These are phyloP conservation scores for Beauveria pseudobassiana DNA, from an alignment of 2,329 filamentous ascomycete genomes.

Conservation along the genomic window DNA sequence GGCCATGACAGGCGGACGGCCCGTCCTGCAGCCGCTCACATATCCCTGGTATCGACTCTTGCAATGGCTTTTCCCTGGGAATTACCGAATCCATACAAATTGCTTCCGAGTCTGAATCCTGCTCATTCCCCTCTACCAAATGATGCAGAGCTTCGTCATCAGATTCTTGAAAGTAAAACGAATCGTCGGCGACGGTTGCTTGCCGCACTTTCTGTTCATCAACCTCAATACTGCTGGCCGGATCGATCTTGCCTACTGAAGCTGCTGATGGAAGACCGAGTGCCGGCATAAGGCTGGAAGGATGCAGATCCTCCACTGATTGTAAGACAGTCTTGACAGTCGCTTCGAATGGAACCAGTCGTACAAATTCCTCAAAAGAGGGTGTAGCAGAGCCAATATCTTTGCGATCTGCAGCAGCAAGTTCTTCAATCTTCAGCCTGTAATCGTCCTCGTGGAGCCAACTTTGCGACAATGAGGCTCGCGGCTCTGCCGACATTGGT, in stretches of 20 bases:
- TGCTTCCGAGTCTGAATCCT: constrained; percentile 2
- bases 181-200: constrained; percentile 39
- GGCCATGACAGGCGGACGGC: constrained; percentile 29
- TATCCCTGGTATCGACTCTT: constrained; percentile 27
- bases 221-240: constrained; percentile 47
- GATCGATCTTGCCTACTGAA: constrained; percentile 18
- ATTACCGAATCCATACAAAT: not conserved
- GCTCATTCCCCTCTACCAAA: constrained; percentile 13
- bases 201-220: constrained; percentile 54
- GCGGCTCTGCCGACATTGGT: constrained; percentile 79
- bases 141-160: constrained; percentile 41
- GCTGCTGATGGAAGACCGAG: constrained; percentile 32
- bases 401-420: constrained; percentile 57
- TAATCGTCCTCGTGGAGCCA: constrained; percentile 95
- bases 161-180: constrained; percentile 42
- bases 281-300: constrained; percentile 50
- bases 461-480: constrained; percentile 62
- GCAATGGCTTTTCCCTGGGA: not conserved
- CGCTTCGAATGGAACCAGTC: constrained; percentile 42
- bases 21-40: constrained; percentile 35
- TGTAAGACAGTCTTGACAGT: constrained; percentile 69
- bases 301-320: constrained; percentile 82
- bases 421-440: constrained; percentile 51
- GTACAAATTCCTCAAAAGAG: constrained; percentile 61
- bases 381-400: constrained; percentile 31